Base-by-base conservation (phyloP, 2,329 filamentous ascomycete species). In the Penicillium sp. region DNA sequence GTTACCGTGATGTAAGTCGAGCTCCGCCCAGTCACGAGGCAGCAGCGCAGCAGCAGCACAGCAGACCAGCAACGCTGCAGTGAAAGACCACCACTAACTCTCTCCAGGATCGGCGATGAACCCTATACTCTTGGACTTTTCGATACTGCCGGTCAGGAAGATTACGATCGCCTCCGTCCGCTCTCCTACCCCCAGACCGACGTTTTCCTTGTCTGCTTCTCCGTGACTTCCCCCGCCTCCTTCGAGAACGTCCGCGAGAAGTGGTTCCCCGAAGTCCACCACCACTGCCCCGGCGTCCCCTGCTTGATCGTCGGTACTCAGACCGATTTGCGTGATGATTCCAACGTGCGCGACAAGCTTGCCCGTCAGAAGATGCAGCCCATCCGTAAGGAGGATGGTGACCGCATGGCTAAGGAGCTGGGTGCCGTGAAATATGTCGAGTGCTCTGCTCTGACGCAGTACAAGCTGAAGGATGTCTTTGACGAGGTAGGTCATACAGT, bases 221-320 rank as follows among this genome's bases (percentile, higher is more conserved):
- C 92, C 72, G 92, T 99, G 71, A 97, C 92, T 53, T 97, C 93
- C 42, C 94, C 93, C 36, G 92, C 94, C 36, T 97, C 92, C 7
- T 99, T 99, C 76, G 94, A 99, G 76, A 99, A 99, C 88, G 94
- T 97, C 48, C 88, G 92, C 69, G 93, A 97, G 82, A 97, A 97
- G 78, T 97, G 92, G 93, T 96, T 97, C 69, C 94, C 94, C 42
- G 94, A 99, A 78, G 94, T 99, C 39, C 92, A 96, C 75, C 94
- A 99, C 77, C 94, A 99, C 79, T 99, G 94, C 74, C 94, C 94
- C 16, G 94, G 94, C 61, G 94, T 99, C 33, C 94, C 94, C 49
- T 97, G 94, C 82, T 83, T 99, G 62, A 97, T 99, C 64, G 94
- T 99, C 58, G 94, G 94, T 67, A 99, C 94, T 21, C 94, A 99